A percentile compares a stretch with the other conserved stretches of the same genome.
Conservation (phyloP, 805 yeast genomes). For the Saturnispora hagleri region DNA sequence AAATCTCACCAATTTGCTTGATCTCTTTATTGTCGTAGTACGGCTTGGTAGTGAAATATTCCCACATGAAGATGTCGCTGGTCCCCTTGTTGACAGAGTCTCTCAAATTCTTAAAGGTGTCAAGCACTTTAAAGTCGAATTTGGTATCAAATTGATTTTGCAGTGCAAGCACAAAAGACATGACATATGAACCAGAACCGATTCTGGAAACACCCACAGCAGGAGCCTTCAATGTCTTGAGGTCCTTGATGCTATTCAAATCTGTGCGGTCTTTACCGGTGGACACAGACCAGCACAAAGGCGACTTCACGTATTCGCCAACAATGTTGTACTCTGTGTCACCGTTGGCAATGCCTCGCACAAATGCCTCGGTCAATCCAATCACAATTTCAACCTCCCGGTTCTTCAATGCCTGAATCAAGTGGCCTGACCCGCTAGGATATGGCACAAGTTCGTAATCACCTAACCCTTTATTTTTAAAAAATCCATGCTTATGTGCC, state of each 20-base stretch:
- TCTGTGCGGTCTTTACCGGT: constrained; percentile 60
- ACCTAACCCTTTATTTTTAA: constrained; percentile 37
- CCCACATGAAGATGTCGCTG: constrained; percentile 94
- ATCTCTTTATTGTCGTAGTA: constrained; percentile 76
- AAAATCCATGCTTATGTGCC: constrained; percentile 54
- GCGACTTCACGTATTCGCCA: constrained; percentile 80
- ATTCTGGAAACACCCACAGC: constrained; percentile 73
- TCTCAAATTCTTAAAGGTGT: constrained; percentile 67
- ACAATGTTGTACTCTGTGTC: constrained; percentile 49
- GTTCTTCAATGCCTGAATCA: constrained; percentile 61
- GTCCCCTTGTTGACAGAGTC: constrained; percentile 60
- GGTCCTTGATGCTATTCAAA: constrained; percentile 39
- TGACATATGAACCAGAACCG: constrained; percentile 87
- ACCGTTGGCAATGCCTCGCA: constrained; percentile 73
- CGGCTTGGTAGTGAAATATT: constrained; percentile 77
- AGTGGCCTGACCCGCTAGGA: constrained; percentile 83
- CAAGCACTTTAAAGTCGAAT: constrained; percentile 43
- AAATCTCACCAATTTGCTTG: constrained; percentile 76
- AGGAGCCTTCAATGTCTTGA: constrained; percentile 36
- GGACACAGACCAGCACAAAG: constrained; percentile 84
- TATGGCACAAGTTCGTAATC: constrained; percentile 54
- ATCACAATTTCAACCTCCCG: constrained; percentile 69
- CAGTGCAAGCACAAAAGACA: constrained; percentile 77
- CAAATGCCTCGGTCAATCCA: constrained; percentile 87
- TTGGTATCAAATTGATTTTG: constrained; percentile 42